Evolutionary conservation across 2,329 filamentous ascomycete species (phyloP), one percentile per base, ranked within the genome.

Genomic region (Hypoxylon sp.): DNA sequence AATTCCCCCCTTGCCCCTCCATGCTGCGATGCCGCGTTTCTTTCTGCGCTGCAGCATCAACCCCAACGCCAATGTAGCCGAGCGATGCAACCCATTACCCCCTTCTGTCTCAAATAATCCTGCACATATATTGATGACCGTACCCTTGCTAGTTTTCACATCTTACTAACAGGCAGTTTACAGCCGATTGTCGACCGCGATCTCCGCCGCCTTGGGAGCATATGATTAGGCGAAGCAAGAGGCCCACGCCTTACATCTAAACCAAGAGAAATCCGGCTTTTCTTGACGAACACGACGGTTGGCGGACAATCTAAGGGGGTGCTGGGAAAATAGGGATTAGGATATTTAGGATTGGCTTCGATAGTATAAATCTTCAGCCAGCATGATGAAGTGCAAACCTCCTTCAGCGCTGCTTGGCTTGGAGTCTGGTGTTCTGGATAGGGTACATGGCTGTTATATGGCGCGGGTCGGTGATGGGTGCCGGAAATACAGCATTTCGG

Each of bases 141-240:
- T 47, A 47, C 8, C n/a, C 17, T 3, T 17, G 39, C 17, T 21
- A n/a, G 19, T n/a, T 32, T 61, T 21, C 32, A 7, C 8, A 21
- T 27, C 52, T 67, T 57, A 59, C 68, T 71, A 58, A 72, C 59
- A 46, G 2, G 2, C 15, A 50, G 10, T 13, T 29, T 64, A 32
- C 52, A 78, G 76, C 76, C 29, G 76, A 78, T 65, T 78, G 76
- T 51, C 73, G 76, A 65, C 76, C 76, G 44, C 70, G 72, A 11
- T 71, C 72, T 7, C 68, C 76, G 5, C 75, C 76, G 21, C 68
- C 76, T 24, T 78, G 76, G 76, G 76, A 78, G 51, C 73, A 76
- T 50, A 77, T 78, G 73, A 77, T 78, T 58, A 74, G 75, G 52
- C 72, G 76, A 68, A 73, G 65, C 59, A 74, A 74, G 44, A 73